Evolutionary conservation across 2,329 filamentous ascomycete genomes (phyloP).

Genomic region (Lachnellula arida): DNA sequence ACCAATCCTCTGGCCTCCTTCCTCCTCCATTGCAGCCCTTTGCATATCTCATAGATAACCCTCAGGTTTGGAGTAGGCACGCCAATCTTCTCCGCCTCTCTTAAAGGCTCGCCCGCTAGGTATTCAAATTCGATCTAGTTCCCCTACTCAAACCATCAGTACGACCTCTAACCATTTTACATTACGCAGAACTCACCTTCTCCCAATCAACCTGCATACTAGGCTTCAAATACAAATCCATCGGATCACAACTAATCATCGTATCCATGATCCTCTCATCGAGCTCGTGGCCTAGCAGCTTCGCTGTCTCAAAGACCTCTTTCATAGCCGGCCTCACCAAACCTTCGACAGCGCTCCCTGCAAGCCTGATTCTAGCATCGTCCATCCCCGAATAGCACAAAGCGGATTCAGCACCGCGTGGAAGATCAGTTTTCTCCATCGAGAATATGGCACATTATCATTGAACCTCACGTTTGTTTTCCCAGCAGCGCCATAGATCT

Average conservation of each 20-base stretch:
- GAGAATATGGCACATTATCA: constrained; percentile 11
- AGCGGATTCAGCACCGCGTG: constrained; percentile 18
- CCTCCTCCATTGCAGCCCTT: constrained; percentile 42
- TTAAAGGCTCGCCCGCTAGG: constrained; percentile 48
- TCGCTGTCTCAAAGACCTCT: constrained; percentile 20
- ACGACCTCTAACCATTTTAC: no score
- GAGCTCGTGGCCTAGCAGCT: constrained; percentile 16
- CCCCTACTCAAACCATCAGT: constrained; percentile 31
- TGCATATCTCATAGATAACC: constrained; percentile 47
- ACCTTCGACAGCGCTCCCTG: constrained; percentile 25
- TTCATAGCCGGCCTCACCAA: constrained; percentile 24
- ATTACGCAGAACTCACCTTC: neutral
- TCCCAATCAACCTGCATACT: constrained; percentile 37
- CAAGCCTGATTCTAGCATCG: constrained; percentile 15
- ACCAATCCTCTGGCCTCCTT: constrained; percentile 38
- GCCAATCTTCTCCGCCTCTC: constrained; percentile 43
- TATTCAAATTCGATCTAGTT: constrained; percentile 52
- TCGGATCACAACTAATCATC: constrained; percentile 44
- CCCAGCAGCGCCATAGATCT: constrained; percentile 13
- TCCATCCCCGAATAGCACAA: constrained; percentile 17
- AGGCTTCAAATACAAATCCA: constrained; percentile 37
- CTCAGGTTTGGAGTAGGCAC: constrained; percentile 47
- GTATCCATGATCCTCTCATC: constrained; percentile 19
- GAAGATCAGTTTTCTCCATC: constrained; percentile 20
- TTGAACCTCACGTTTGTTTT: constrained; percentile 7